These are phyloP conservation scores for Monsonia emarginata DNA, from an alignment of 441 rosid genomes.

Conservation along the genomic window DNA sequence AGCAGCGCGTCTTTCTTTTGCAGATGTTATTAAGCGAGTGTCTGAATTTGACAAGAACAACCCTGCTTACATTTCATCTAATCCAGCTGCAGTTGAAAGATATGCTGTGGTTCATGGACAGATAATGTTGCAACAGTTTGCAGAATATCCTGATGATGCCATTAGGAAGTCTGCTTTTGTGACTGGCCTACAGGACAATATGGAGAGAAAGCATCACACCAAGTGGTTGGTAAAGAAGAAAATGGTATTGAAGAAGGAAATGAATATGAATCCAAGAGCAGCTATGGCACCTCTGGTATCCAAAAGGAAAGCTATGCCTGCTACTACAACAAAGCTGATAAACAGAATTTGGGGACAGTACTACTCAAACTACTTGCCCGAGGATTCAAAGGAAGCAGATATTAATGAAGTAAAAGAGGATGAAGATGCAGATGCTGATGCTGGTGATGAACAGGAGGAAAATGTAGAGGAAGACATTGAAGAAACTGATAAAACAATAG, in stretches of 20 bases:
- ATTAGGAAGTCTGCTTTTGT: slow-evolving; percentile 58
- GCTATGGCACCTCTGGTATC: slow-evolving; percentile 41
- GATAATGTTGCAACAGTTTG: slow-evolving; percentile 58
- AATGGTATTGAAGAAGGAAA: slow-evolving; percentile 27
- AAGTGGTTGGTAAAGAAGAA: slow-evolving; percentile 56
- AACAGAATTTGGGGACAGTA: slow-evolving; percentile 80
- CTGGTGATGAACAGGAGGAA: slow-evolving; percentile 40
- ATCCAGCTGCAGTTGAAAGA: slow-evolving; percentile 44
- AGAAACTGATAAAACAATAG: slow-evolving; percentile 19
- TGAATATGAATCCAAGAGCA: slow-evolving; percentile 62
- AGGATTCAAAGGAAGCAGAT: slow-evolving; percentile 39
- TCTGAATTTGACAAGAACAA: slow-evolving; percentile 39
- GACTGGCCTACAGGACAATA: slow-evolving; percentile 39
- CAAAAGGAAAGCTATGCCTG: slow-evolving; percentile 63
- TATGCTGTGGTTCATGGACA: slow-evolving; percentile 73
- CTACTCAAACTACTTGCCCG: slow-evolving; percentile 60
- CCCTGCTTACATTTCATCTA: slow-evolving; percentile 49
- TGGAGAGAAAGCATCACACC: slow-evolving; percentile 70
- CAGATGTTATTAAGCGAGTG: slow-evolving; percentile 41
- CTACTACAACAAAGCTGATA: slow-evolving; percentile 66
- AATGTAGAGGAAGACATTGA: slow-evolving; percentile 24
- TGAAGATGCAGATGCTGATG: slow-evolving; percentile 37
- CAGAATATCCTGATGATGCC: slow-evolving; percentile 38
- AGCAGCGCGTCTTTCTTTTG: slow-evolving; percentile 47
- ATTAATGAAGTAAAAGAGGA: slow-evolving; percentile 37